Evolutionary conservation across 257 asterid genomes (phyloP).

Genomic region (Echium plantagineum): DNA sequence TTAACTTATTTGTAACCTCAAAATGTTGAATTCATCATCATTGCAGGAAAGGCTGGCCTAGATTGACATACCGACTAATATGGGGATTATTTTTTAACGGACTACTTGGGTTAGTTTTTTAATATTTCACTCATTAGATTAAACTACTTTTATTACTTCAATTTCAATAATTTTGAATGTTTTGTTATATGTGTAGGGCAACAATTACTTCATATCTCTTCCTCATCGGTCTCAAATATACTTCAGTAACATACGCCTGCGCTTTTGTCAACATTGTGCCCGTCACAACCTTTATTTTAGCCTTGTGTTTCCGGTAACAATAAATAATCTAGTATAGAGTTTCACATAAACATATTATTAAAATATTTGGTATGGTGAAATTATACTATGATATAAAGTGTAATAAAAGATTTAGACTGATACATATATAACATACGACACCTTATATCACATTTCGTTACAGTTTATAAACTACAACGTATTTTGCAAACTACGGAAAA

Average conservation of each 20-base stretch:
- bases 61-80: constrained; percentile 35
- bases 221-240: constrained; percentile 59
- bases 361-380: too few species aligned
- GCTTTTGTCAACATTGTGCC: constrained; percentile 75
- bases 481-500: too few species aligned
- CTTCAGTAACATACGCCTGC: constrained; percentile 61
- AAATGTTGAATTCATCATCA: background rate
- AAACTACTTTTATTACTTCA: background rate
- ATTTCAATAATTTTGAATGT: too few species aligned
- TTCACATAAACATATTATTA: too few species aligned
- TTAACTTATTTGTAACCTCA: too few species aligned
- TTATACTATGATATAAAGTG: too few species aligned
- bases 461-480: too few species aligned
- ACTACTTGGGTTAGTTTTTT: constrained; percentile 44
- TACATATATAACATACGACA: too few species aligned
- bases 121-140: background rate
- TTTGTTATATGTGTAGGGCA: constrained; percentile 30
- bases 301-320: constrained; percentile 47
- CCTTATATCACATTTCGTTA: too few species aligned
- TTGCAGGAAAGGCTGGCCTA: constrained; percentile 44
- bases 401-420: too few species aligned
- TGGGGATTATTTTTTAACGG: constrained; percentile 48
- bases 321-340: too few species aligned
- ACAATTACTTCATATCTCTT: constrained; percentile 54
- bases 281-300: constrained; percentile 47